Evolutionary conservation across 2,329 filamentous ascomycete species (phyloP), one percentile per base, ranked within the genome.

Genomic region (Lachnellula cervina): DNA sequence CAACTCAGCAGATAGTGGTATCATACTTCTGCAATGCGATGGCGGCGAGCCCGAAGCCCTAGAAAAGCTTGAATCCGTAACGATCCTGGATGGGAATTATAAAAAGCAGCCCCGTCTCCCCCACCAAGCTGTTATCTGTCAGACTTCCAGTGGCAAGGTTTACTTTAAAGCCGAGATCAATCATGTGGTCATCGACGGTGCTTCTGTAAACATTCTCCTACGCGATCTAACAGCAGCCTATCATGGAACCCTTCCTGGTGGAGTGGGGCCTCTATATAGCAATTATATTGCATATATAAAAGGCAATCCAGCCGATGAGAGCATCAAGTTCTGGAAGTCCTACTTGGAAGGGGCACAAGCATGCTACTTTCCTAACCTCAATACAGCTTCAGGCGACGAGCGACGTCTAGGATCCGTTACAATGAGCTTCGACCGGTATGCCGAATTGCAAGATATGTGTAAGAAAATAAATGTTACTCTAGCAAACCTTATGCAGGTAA

Each of bases 181-280:
- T 59, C 78, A 80, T 59, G 73, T 72, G 3, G 73, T 76, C n/a
- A 76, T 74, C 64, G 77, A 79, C 63, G 77, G 76, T 3, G 70
- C 69, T 40, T 79, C 77, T 0, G 73, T 76, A 28, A 71, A 72
- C 0, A 73, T 77, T 46, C 70, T 79, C 5, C 62, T 77, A 5
- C 67, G 69, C 4, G 76, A 79, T 52, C 56, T 79, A 7, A 69
- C 72, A 19, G 58, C 69, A 8, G 76, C 75, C 2, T 79, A 53
- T 25, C 19, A 49, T 7, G 46, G 46, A 25, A 40, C 11, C 9
- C 40, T 56, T 17, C 38, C 44, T 14, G 17, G 19, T 21, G 38
- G 37, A 14, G 58, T 62, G 2, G 72, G 66, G 2, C 70, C 71
- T 5, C 62, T 69, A 3, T 73, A 72, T 57, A 69, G 70, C 51